These are phyloP conservation scores for Funneliformis mosseae DNA, from an alignment of 192 early-diverging fungal species.

Conservation along the genomic window DNA sequence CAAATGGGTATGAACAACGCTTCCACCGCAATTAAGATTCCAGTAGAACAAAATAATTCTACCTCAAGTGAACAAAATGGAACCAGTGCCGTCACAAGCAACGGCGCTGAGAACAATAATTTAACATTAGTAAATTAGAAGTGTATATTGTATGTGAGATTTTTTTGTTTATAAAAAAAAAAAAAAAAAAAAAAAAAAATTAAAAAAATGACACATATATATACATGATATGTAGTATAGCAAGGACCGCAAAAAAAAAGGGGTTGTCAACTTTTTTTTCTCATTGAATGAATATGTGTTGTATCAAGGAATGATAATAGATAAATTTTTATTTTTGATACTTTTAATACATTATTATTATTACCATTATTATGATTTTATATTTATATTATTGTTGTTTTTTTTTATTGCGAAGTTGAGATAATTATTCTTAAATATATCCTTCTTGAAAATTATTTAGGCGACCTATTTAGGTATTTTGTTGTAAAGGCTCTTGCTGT, in stretches of 20 bases:
- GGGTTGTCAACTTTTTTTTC: too few species aligned
- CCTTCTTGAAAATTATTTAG: not conserved
- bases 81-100: not conserved
- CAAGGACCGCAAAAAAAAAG: not conserved
- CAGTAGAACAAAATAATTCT: not conserved
- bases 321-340: too few species aligned
- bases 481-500: not conserved
- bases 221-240: not conserved
- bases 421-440: not conserved
- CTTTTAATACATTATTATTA: too few species aligned
- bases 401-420: not conserved
- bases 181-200: too few species aligned
- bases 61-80: not conserved
- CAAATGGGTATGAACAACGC: constrained; percentile 14
- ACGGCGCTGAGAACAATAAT: not conserved
- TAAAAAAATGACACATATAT: not conserved
- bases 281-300: too few species aligned
- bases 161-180: not conserved
- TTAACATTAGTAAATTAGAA: not conserved
- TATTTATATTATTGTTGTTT: not conserved
- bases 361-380: not conserved
- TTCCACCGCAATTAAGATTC: not conserved
- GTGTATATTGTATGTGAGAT: not conserved
- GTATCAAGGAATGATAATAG: too few species aligned
- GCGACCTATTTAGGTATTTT: constrained; percentile 8